These are phyloP conservation scores for Rhynchosporium graminicola DNA, from an alignment of 2,329 filamentous ascomycete species.

Conservation along the genomic window DNA sequence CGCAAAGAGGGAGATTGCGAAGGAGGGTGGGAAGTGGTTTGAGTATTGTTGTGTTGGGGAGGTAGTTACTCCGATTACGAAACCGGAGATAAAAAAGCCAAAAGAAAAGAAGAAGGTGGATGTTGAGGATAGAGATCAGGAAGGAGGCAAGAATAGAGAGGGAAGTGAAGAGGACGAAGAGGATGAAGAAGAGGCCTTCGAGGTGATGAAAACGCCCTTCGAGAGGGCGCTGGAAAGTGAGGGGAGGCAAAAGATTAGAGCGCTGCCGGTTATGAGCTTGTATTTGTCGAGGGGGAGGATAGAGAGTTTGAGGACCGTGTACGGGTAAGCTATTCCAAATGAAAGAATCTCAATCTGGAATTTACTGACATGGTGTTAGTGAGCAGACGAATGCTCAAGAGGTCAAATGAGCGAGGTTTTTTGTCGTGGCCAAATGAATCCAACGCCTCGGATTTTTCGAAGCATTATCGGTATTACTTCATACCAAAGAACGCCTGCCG, in stretches of 20 bases:
- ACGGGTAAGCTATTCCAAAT: conserved; percentile 34
- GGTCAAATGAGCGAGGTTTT: background rate
- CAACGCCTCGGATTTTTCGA: too few species aligned
- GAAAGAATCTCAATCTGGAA: background rate
- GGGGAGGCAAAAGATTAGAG: conserved; percentile 48
- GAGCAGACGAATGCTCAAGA: conserved; percentile 40
- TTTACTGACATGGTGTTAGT: conserved; percentile 28
- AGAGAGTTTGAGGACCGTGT: conserved; percentile 53
- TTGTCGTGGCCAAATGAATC: background rate
- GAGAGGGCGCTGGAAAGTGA: conserved; percentile 50
- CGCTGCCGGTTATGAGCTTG: conserved; percentile 58
- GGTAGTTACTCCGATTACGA: conserved; percentile 33
- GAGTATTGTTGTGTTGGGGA: conserved; percentile 42
- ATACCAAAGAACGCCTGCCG: too few species aligned
- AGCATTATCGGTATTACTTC: too few species aligned
- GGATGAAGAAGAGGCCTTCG: conserved; percentile 49
- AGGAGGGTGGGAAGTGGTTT: conserved; percentile 47
- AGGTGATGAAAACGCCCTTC: conserved; percentile 58
- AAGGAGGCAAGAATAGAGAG: background rate
- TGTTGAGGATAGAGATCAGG: conserved; percentile 15
- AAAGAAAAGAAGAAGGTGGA: conserved; percentile 2
- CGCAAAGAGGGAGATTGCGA: conserved; percentile 56
- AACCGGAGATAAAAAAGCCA: conserved; percentile 18
- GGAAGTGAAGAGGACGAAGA: conserved; percentile 41
- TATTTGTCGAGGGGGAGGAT: conserved; percentile 58